phyloP scores from a whole-genome alignment of 2,329 filamentous ascomycete species.

The Pseudocercospora eumusae region DNA sequence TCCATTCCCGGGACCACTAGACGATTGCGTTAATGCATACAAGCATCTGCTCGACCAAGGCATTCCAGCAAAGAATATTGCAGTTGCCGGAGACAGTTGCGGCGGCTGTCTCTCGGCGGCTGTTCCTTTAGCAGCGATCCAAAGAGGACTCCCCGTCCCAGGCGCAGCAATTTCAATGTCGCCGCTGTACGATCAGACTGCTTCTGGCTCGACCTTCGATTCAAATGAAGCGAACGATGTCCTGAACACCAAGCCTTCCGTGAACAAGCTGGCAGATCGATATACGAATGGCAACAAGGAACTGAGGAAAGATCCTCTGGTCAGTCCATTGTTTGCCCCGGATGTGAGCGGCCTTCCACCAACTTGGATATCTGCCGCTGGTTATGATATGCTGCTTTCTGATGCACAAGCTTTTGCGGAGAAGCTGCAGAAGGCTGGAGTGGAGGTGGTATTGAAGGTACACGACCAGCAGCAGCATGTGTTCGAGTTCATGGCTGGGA shows the following conservation, averaged over 20 bases:
- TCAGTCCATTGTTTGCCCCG: constrained; percentile 25
- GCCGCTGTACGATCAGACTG: constrained; percentile 33
- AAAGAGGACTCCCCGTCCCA: constrained; percentile 27
- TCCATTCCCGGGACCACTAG: constrained; percentile 55
- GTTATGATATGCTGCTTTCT: constrained; percentile 55
- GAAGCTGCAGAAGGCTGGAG: constrained; percentile 48
- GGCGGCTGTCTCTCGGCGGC: constrained; percentile 32
- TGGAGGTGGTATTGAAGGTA: constrained; percentile 50
- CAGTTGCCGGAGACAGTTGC: constrained; percentile 33
- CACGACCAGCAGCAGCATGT: constrained; percentile 49
- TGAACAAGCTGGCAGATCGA: constrained; percentile 26
- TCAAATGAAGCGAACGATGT: constrained; percentile 31
- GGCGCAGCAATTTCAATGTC: constrained; percentile 30
- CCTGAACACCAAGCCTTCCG: constrained; percentile 24
- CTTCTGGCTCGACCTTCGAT: constrained; percentile 22
- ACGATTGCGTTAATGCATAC: constrained; percentile 60
- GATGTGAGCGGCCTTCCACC: constrained; percentile 45
- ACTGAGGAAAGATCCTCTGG: constrained; percentile 24
- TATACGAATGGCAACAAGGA: constrained; percentile 22
- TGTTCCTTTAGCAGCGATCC: constrained; percentile 29
- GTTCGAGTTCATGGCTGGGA: constrained; percentile 35
- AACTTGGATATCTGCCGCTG: constrained; percentile 55
- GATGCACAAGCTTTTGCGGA: constrained; percentile 56
- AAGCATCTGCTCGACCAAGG: constrained; percentile 56
- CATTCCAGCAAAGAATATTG: constrained; percentile 28